A percentile compares a stretch with the other conserved stretches of the same genome.
Conservation (phyloP, 2,329 filamentous ascomycete species). For the Mycosphaerelloides madeirae region DNA sequence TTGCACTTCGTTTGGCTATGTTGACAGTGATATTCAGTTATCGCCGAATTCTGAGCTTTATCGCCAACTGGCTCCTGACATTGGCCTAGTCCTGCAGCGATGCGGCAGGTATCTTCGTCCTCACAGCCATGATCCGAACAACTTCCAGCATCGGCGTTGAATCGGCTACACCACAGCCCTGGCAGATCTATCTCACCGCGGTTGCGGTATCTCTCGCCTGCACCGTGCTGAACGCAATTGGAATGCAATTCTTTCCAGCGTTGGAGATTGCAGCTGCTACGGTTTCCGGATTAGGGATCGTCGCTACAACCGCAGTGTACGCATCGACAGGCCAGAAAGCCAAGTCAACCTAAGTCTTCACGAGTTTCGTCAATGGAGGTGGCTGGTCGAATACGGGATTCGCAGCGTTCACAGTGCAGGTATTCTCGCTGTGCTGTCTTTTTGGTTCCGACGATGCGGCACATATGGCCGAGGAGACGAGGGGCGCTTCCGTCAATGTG, state of each 20-base stretch:
- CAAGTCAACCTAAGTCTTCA: constrained; percentile 25
- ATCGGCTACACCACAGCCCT: too few relatives aligned
- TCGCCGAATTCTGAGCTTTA: too few relatives aligned
- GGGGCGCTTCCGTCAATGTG: constrained; percentile 14
- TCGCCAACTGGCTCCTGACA: too few relatives aligned
- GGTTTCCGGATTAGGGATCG: constrained; percentile 12
- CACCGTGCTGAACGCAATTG: too few relatives aligned
- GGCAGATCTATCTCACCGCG: too few relatives aligned
- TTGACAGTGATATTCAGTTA: too few relatives aligned
- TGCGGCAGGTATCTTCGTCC: too few relatives aligned
- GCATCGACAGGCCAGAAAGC: constrained; percentile 20
- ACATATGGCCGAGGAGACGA: constrained; percentile 13
- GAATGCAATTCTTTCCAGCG: constrained; percentile 13
- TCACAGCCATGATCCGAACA: too few relatives aligned
- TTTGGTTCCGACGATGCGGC: constrained; percentile 11
- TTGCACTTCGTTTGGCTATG: too few relatives aligned
- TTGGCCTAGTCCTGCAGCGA: too few relatives aligned
- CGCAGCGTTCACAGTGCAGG: constrained; percentile 22
- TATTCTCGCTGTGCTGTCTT: constrained; percentile 8
- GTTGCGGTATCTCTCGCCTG: too few relatives aligned
- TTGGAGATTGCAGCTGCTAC: constrained; percentile 18
- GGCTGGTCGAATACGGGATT: constrained; percentile 24
- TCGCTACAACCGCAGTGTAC: constrained; percentile 1
- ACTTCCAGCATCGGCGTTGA: too few relatives aligned
- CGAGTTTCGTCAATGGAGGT: constrained; percentile 20